Percentiles rank a stretch among this genome's conserved stretches.
phyloP scores from a whole-genome alignment of 805 yeast species.

The Candida boidinii region DNA sequence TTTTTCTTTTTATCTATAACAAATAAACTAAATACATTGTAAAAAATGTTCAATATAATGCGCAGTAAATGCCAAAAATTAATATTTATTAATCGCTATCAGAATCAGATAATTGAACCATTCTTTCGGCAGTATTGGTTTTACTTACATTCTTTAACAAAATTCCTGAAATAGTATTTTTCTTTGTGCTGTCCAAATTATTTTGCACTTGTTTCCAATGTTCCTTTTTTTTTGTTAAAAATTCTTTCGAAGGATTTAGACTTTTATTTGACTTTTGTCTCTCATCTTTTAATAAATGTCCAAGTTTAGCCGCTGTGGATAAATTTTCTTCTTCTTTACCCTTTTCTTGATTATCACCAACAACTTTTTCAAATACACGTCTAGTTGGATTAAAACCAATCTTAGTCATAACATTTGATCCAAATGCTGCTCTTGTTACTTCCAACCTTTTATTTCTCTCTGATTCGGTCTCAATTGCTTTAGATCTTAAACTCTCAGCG shows the following conservation, averaged over 20 bases:
- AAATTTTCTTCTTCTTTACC: constrained; percentile 1
- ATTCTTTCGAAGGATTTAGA: constrained; percentile 13
- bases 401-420: constrained; percentile 12
- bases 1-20: too few relatives aligned
- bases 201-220: too few relatives aligned
- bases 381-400: constrained; percentile 24
- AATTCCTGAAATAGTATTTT: too few relatives aligned
- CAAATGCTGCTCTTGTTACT: constrained; percentile 19
- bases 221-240: constrained; percentile 6
- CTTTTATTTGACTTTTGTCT: constrained; percentile 7
- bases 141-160: too few relatives aligned
- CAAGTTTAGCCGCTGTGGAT: constrained; percentile 1
- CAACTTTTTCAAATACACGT: constrained; percentile 13
- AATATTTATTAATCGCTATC: too few relatives aligned
- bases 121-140: too few relatives aligned
- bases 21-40: too few relatives aligned
- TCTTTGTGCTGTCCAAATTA: too few relatives aligned
- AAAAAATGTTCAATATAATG: too few relatives aligned
- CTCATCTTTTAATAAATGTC: constrained; percentile 6
- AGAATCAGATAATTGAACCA: too few relatives aligned
- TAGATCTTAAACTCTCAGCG: constrained; percentile 12
- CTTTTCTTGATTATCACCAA: neutral
- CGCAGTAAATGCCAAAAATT: too few relatives aligned
- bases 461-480: constrained; percentile 11
- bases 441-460: constrained; percentile 12